Evolutionary conservation across 768 basidiomycete species (phyloP).

Genomic region (Agrocybe chaxingu): DNA sequence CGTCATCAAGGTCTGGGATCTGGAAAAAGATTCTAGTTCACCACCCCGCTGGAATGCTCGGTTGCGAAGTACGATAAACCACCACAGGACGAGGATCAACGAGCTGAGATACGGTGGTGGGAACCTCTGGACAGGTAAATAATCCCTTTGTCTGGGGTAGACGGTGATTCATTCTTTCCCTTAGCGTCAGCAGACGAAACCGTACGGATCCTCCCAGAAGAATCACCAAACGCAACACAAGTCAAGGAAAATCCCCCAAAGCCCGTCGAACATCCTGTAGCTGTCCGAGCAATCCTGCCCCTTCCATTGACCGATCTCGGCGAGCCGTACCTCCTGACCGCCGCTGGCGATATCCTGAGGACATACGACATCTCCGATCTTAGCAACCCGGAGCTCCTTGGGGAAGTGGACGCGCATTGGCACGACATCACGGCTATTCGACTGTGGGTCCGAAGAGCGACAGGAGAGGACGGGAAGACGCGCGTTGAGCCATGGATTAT

Average conservation of each 20-base stretch:
- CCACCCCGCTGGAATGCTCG: slow-evolving; percentile 48
- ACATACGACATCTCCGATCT: slow-evolving; percentile 73
- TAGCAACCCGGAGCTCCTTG: slow-evolving; percentile 67
- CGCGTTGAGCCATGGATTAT: slow-evolving; percentile 77
- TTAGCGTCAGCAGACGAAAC: slow-evolving; percentile 90
- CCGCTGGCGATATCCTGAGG: slow-evolving; percentile 79
- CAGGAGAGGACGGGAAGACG: slow-evolving; percentile 41
- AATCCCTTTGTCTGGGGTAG: neutral
- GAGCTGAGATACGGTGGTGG: slow-evolving; percentile 64
- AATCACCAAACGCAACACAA: slow-evolving; percentile 17
- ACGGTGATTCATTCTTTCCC: neutral
- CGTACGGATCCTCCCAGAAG: slow-evolving; percentile 57
- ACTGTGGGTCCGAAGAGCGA: slow-evolving; percentile 60
- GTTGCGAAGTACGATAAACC: slow-evolving; percentile 51
- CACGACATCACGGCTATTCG: slow-evolving; percentile 80
- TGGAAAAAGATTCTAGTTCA: slow-evolving; percentile 39
- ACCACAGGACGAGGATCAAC: slow-evolving; percentile 84
- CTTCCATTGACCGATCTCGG: slow-evolving; percentile 58
- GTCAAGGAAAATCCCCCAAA: slow-evolving; percentile 34
- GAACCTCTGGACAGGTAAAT: slow-evolving; percentile 85
- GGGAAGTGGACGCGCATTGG: slow-evolving; percentile 82
- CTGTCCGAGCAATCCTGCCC: slow-evolving; percentile 74
- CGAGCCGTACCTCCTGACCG: slow-evolving; percentile 78
- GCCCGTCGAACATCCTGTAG: slow-evolving; percentile 55
- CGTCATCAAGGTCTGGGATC: slow-evolving; percentile 75